These are phyloP conservation scores for Wickerhamomyces rabaulensis DNA, from an alignment of 805 yeast genomes.

Conservation along the genomic window DNA sequence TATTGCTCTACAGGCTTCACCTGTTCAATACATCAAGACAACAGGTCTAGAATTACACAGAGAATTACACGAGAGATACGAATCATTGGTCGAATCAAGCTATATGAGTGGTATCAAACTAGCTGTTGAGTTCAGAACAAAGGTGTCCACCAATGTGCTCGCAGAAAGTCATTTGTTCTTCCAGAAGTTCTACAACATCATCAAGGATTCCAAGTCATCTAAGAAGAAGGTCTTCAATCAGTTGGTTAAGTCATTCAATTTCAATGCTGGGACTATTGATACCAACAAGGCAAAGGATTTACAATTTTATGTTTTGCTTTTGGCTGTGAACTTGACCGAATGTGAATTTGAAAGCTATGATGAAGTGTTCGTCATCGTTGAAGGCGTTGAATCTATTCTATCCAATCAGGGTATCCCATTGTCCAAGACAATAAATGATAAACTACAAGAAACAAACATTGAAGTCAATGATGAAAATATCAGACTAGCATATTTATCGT, in stretches of 20 bases:
- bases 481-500: slow-evolving; percentile 4
- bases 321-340: slow-evolving; percentile 35
- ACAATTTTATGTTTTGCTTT: slow-evolving; percentile 27
- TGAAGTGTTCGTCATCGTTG: slow-evolving; percentile 42
- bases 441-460: background rate
- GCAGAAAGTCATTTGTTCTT: slow-evolving; percentile 30
- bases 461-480: background rate
- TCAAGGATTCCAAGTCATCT: slow-evolving; percentile 35
- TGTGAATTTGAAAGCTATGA: slow-evolving; percentile 40
- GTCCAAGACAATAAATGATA: background rate
- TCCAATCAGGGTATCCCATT: slow-evolving; percentile 7
- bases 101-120: slow-evolving; percentile 57
- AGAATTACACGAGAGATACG: slow-evolving; percentile 59
- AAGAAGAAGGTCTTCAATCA: slow-evolving; percentile 35
- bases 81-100: slow-evolving; percentile 62
- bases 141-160: slow-evolving; percentile 22
- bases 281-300: slow-evolving; percentile 13
- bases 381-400: slow-evolving; percentile 32
- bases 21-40: slow-evolving; percentile 34
- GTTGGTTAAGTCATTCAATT: slow-evolving; percentile 27
- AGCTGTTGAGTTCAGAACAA: slow-evolving; percentile 43
- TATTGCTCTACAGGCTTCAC: slow-evolving; percentile 62
- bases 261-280: slow-evolving; percentile 23
- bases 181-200: slow-evolving; percentile 35
- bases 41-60: slow-evolving; percentile 50